Conservation (phyloP, 1,284 basidiomycete genomes). For the Apiotrichum laibachii region DNA sequence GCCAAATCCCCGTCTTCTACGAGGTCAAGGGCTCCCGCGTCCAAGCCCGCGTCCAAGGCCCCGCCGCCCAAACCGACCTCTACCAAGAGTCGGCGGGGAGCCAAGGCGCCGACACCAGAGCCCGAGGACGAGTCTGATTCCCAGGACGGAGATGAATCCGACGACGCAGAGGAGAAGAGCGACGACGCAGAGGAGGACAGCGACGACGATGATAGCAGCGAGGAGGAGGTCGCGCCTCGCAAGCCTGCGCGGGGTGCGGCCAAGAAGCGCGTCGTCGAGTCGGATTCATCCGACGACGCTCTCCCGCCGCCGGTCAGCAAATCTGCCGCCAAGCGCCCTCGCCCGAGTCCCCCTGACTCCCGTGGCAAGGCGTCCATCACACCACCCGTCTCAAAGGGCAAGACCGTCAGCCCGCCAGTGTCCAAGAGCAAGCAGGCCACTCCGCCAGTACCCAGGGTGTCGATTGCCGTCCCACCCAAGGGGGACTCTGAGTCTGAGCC, state of each 20-base stretch:
- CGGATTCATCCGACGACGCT: slow-evolving; percentile 7
- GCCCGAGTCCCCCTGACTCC: background rate
- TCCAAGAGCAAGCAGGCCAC: slow-evolving; percentile 3
- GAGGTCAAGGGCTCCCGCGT: background rate
- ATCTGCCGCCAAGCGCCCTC: background rate
- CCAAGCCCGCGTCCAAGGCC: background rate
- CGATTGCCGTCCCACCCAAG: background rate
- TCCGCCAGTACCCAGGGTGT: background rate
- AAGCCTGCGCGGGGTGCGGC: background rate
- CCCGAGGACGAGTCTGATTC: slow-evolving; percentile 18
- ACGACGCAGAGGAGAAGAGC: slow-evolving; percentile 24
- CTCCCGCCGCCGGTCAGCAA: background rate
- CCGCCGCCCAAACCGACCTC: background rate
- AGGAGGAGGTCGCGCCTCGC: slow-evolving; percentile 5
- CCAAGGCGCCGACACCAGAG: slow-evolving; percentile 13
- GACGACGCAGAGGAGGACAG: slow-evolving; percentile 16
- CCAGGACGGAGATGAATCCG: slow-evolving; percentile 18
- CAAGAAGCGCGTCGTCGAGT: slow-evolving; percentile 20
- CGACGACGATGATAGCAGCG: slow-evolving; percentile 4
- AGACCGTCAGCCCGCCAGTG: background rate
- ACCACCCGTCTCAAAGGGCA: background rate
- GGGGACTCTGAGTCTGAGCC: slow-evolving; percentile 9
- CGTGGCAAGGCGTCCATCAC: background rate
- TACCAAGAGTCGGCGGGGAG: background rate
- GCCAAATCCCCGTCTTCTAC: background rate